Base-by-base conservation (phyloP, 345 rosid genomes). In the Pistacia atlantica region DNA sequence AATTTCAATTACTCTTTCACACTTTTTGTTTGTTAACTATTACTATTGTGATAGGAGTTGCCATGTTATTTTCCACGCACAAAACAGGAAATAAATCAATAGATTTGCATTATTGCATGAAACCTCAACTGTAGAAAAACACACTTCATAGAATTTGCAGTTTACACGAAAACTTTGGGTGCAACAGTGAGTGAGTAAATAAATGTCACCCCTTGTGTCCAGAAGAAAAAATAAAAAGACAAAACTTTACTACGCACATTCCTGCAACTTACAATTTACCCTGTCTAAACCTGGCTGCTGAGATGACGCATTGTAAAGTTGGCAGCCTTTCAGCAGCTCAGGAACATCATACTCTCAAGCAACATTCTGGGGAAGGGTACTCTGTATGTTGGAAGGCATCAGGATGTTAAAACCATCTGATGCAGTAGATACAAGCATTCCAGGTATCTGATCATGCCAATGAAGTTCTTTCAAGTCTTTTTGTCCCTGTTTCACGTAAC, bases 401-500 rank as follows among this genome's bases (percentile, higher is more conserved):
- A 96, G 77, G 75, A 93, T 86, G 83, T 92, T 96, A 82, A 91
- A 96, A 71, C 99, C 97, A 64, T 93, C 98, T 0, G 80, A 83
- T 25, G 97, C 97, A 3, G 95, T 93, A 10, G 97, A 89, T 61
- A 93, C 92, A 2, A 93, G 51, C 99, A 93, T 96, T 70, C 97
- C 99, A 0, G 99, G 97, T 75, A 96, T 89, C 87, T 93, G 97
- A 71, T 84, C 56, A 65, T 96, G 97, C 98, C 98, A 96, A 60
- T 93, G 99, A 76, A 93, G 90, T 81, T 96, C 99, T 86, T 93
- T 96, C 90, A 91, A 83, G 83, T 96, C 95, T 35, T 90, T 90
- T 71, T 96, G 99, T 18, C 99, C 98, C 98, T 93, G 93, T 80
- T 82, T 1, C 63, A 57, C n/a, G 55, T 22, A 49, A 71, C 42